A percentile compares a stretch with the other conserved stretches of the same genome.
Evolutionary conservation across 2,329 filamentous ascomycete genomes (phyloP).

Genomic region (Zasmidium angulare): DNA sequence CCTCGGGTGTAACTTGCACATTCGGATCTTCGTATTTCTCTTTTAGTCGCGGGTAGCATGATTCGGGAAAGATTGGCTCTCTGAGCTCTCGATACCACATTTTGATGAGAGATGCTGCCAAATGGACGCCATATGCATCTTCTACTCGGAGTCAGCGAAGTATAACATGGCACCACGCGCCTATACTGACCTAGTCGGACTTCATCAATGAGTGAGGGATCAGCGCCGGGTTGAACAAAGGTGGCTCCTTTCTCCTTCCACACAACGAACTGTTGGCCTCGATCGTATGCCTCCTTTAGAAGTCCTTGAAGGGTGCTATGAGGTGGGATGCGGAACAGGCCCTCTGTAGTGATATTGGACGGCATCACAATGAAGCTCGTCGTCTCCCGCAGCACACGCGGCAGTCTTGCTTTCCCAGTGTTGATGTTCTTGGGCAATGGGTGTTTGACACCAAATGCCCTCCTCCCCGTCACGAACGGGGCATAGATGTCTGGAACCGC

Average conservation of each 20-base stretch:
- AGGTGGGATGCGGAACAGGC: constrained; percentile 55
- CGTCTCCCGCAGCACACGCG: constrained; percentile 54
- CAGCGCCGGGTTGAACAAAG: constrained; percentile 39
- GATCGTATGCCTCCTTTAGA: constrained; percentile 55
- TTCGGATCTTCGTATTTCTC: constrained; percentile 43
- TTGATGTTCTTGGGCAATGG: constrained; percentile 48
- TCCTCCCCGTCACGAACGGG: constrained; percentile 46
- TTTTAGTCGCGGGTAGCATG: constrained; percentile 49
- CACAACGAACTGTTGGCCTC: constrained; percentile 55
- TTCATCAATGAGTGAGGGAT: constrained; percentile 39
- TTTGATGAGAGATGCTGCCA: constrained; percentile 56
- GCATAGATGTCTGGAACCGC: constrained; percentile 49
- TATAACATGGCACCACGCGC: background rate
- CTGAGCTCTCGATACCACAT: constrained; percentile 56
- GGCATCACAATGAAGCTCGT: constrained; percentile 53
- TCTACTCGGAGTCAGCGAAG: constrained; percentile 16
- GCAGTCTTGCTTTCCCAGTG: constrained; percentile 48
- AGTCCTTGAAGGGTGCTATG: constrained; percentile 51
- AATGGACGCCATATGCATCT: constrained; percentile 55
- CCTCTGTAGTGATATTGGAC: constrained; percentile 50
- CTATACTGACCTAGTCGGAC: constrained; percentile 36
- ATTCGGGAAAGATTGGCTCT: constrained; percentile 52
- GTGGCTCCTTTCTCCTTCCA: constrained; percentile 49
- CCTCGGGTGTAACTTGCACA: constrained; percentile 40
- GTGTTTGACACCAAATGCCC: constrained; percentile 49